Conservation (phyloP, 164 flowering plant species). For the Amborella trichopoda region DNA sequence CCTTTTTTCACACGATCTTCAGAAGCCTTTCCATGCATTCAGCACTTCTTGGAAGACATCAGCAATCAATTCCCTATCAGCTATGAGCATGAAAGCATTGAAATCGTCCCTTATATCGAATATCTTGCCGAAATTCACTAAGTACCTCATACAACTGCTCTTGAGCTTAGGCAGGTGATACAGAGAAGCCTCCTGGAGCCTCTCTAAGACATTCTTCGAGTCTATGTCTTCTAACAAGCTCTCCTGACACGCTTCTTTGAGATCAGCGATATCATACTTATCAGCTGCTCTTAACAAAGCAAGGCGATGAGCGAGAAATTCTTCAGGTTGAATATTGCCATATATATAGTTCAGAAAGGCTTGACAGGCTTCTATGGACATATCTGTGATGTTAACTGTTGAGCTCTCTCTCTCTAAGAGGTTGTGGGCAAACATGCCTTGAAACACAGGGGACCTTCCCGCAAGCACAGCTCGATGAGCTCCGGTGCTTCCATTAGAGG, state of each 20-base stretch:
- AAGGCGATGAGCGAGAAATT: slow-evolving; percentile 57
- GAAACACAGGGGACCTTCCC: slow-evolving; percentile 76
- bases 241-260: slow-evolving; percentile 80
- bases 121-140: slow-evolving; percentile 86
- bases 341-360: slow-evolving; percentile 72
- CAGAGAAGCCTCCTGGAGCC: slow-evolving; percentile 66
- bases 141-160: slow-evolving; percentile 66
- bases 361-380: slow-evolving; percentile 67
- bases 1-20: slow-evolving; percentile 3
- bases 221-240: slow-evolving; percentile 88
- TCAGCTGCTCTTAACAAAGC: slow-evolving; percentile 83
- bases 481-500: slow-evolving; percentile 57
- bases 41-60: slow-evolving; percentile 80
- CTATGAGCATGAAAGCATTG: slow-evolving; percentile 47
- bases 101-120: slow-evolving; percentile 75
- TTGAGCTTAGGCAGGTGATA: slow-evolving; percentile 69
- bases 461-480: slow-evolving; percentile 89
- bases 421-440: slow-evolving; percentile 87
- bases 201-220: slow-evolving; percentile 70
- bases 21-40: slow-evolving; percentile 89
- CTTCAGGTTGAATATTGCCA: slow-evolving; percentile 54
- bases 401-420: slow-evolving; percentile 84
- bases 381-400: slow-evolving; percentile 66
- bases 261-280: slow-evolving; percentile 70
- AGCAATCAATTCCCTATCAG: slow-evolving; percentile 68